Evolutionary conservation across 2,329 filamentous ascomycete species (phyloP).

Genomic region (Diaporthe humulicola): DNA sequence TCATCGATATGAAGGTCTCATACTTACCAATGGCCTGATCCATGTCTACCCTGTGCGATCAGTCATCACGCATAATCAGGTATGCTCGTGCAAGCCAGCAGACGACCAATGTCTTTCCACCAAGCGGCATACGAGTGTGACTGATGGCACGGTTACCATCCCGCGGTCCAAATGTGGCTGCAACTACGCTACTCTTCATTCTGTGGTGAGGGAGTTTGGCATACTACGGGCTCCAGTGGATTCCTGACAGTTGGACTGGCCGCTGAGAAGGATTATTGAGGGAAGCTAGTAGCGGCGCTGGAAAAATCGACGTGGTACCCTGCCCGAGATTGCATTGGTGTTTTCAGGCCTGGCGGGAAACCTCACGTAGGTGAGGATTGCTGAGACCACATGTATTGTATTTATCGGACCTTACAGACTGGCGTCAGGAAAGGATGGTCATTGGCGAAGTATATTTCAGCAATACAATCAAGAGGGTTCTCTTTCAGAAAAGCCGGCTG

Average conservation of each 20-base stretch:
- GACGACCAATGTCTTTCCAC: too few species aligned
- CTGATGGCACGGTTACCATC: not conserved
- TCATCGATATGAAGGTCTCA: not conserved
- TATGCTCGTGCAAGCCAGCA: not conserved
- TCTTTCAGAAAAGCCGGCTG: not conserved
- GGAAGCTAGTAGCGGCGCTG: not conserved
- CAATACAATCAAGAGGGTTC: not conserved
- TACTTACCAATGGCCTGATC: not conserved
- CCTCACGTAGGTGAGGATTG: not conserved
- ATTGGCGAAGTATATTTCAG: not conserved
- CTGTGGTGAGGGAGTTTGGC: not conserved
- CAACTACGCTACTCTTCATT: not conserved
- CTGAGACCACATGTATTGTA: constrained; percentile 4
- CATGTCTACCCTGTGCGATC: not conserved
- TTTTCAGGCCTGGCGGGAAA: not conserved
- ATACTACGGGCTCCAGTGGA: not conserved
- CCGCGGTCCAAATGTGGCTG: not conserved
- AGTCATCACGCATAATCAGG: not conserved
- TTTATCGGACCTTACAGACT: not conserved
- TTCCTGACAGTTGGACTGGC: not conserved
- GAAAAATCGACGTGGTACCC: not conserved
- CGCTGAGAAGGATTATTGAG: not conserved
- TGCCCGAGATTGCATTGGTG: not conserved
- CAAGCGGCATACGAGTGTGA: too few species aligned
- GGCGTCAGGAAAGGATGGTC: not conserved